Conservation (phyloP, 2,329 filamentous ascomycete genomes). For the Paecilomyces niveus region DNA sequence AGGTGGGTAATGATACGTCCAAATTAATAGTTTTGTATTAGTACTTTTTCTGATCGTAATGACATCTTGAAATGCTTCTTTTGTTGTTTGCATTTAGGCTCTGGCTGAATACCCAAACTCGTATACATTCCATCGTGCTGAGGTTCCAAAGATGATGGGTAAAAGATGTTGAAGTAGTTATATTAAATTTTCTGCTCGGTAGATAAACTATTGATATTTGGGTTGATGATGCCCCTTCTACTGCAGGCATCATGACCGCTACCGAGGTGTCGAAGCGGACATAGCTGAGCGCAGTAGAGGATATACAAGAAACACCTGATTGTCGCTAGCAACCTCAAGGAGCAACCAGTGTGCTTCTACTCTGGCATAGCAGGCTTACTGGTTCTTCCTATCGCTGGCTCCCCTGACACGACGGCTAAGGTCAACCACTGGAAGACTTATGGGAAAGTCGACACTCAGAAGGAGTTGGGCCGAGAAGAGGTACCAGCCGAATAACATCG, state of each 20-base stretch:
- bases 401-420: background rate
- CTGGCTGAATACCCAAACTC: too few species aligned
- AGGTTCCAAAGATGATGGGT: background rate
- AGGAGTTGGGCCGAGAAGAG: constrained; percentile 49
- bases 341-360: background rate
- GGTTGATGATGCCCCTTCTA: background rate
- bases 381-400: background rate
- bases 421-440: constrained; percentile 40
- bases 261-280: background rate
- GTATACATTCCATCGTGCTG: too few species aligned
- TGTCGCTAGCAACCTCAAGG: background rate
- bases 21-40: background rate
- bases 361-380: background rate
- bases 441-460: constrained; percentile 47
- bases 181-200: background rate
- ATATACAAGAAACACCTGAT: background rate
- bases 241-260: background rate
- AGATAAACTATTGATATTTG: background rate
- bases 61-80: background rate
- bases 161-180: background rate
- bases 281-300: background rate
- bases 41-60: background rate
- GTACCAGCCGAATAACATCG: constrained; percentile 45
- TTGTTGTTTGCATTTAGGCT: too few species aligned
- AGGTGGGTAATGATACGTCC: background rate